A percentile compares a stretch with the other conserved stretches of the same genome.
Evolutionary conservation across 768 basidiomycete genomes (phyloP).

Genomic region (Solioccasus polychromus): DNA sequence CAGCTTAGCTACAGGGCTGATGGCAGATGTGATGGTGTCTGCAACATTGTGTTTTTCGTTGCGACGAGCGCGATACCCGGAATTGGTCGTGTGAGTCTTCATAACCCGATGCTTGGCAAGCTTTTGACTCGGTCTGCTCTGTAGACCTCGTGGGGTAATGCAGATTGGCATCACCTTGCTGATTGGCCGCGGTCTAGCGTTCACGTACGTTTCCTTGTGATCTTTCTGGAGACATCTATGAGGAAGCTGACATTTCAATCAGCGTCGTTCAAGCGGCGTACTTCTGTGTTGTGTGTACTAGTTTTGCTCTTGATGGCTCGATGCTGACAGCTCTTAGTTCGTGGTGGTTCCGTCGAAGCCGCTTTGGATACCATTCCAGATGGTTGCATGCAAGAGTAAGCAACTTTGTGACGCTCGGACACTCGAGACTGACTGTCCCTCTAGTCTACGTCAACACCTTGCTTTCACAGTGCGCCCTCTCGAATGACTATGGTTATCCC

Average conservation of each 20-base stretch:
- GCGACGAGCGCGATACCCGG: slow-evolving; percentile 16
- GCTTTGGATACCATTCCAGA: slow-evolving; percentile 28
- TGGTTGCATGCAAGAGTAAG: slow-evolving; percentile 26
- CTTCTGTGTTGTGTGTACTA: slow-evolving; percentile 18
- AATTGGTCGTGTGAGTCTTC: slow-evolving; percentile 14
- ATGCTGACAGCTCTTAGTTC: slow-evolving; percentile 18
- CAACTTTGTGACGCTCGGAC: not conserved
- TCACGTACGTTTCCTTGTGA: slow-evolving; percentile 18
- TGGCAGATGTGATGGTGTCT: slow-evolving; percentile 14
- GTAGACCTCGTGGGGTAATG: slow-evolving; percentile 14
- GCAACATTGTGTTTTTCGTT: slow-evolving; percentile 19
- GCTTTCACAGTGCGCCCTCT: slow-evolving; percentile 22
- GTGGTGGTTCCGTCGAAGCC: slow-evolving; percentile 18
- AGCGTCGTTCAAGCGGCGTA: slow-evolving; percentile 20
- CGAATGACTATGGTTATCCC: too few species aligned
- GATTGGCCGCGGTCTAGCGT: slow-evolving; percentile 22
- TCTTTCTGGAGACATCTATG: not conserved
- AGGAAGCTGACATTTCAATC: not conserved
- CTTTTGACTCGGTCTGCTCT: not conserved
- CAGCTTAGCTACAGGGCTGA: slow-evolving; percentile 6
- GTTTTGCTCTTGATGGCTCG: not conserved
- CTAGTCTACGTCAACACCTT: slow-evolving; percentile 30
- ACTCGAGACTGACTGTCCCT: not conserved
- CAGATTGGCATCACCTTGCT: not conserved
- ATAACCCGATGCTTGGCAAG: not conserved